Base-by-base conservation (phyloP, 2,329 filamentous ascomycete genomes). In the Lasiodiplodia hormozganensis region DNA sequence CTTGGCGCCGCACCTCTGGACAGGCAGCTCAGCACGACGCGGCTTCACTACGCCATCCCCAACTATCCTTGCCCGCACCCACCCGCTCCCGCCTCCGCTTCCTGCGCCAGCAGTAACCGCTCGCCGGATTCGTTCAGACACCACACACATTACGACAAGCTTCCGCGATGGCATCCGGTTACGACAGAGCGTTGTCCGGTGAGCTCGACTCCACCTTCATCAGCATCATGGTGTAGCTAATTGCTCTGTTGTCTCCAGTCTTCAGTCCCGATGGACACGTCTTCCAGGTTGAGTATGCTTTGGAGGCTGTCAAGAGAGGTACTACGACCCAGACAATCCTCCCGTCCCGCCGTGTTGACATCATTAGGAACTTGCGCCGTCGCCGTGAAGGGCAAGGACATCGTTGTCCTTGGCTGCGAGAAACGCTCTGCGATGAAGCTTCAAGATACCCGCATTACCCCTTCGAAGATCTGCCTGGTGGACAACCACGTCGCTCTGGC, bases 251-350 rank as follows among this genome's bases (percentile, higher is more conserved):
- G 54, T 70, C 73, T 79, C 72, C 76, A 97, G 94, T 97, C 80
- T 97, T 97, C 78, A 98, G 95, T 88, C 96, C 96, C 78, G 96
- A 99, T 84, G 96, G 96, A 83, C 96, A 99, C 86, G 96, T 99
- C 77, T 99, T 99, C 85, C 96, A 99, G 84, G 96, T 99, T 78
- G 96, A 99, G 87, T 99, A 99, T 88, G 96, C 96, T 68, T 92
- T 97, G 74, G 96, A 99, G 85, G 96, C 96, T 74, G 96, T 99
- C 74, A 99, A 99, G 87, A 86, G 96, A 93, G 96, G 95, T 96
- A 84, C 36, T 73, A n/a, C 16, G 23, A 57, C 18, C 0, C 43
- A 18, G 16, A 11, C 16, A 34, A 36, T 49, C 8, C 21, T 25
- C 43, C 18, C 21, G 43, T 34, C 23, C 40, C 51, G 51, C 51